Base-by-base conservation (phyloP, 1,139 yeast species). In the Pichia kudriavzevii region DNA sequence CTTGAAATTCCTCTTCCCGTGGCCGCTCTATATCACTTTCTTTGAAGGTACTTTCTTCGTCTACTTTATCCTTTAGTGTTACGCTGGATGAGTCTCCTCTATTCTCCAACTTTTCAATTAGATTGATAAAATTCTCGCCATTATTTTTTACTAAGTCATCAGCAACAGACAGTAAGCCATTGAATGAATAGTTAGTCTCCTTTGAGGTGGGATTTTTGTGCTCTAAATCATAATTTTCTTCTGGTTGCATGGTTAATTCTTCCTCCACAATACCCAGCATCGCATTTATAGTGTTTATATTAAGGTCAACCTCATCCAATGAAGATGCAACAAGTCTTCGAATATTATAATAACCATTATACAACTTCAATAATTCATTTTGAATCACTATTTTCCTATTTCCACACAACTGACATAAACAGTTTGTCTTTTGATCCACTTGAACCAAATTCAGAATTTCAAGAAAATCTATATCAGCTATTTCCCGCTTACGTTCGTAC, bases 371-470 rank as follows among this genome's bases (percentile, higher is more conserved):
- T 51, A 88, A 69, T 52, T 84, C 95, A 45, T 77, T 79, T 50
- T 83, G 93, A 46, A 85, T 73, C 21, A 87, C 75, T 41, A 67
- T 63, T 46, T 79, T 75, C 46, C 82, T 76, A 35, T 85, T 70
- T 2, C 93, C 94, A 59, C 97, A 88, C 21, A 77, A 77, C 5
- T 77, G 64, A 55, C 97, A 88, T 38, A 76, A 69, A 55, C 96
- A 87, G 7, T 56, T 48, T 3, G 46, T 38, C 34, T 61, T 61
- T 49, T 67, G 79, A 49, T 75, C 78, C 35, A 69, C 72, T 43
- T 71, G 72, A 59, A 83, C 73, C 38, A 75, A 67, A 40, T 69
- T 72, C 59, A 81, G 65, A 2, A 84, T 79, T 25, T 84, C 77
- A 35, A 74, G 73, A 54, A 79, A 80, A 48, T 81, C 87, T 31